These are phyloP conservation scores for Pythium monospermum DNA, from an alignment of 352 stramenopile genomes.

Conservation along the genomic window DNA sequence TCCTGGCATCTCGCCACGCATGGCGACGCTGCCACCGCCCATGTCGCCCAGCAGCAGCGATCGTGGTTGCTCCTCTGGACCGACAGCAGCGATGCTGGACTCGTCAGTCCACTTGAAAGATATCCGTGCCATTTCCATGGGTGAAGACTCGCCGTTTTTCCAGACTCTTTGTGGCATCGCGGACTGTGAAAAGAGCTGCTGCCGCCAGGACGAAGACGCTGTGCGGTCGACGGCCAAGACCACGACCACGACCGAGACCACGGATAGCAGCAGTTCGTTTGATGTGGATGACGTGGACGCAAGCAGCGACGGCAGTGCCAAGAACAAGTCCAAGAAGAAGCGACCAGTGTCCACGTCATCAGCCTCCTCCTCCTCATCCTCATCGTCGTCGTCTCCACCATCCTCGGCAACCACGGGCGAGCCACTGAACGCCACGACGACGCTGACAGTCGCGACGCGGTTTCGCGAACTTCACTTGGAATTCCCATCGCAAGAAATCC, in stretches of 20 bases:
- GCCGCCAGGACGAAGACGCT: background rate
- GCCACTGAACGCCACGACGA: conserved; percentile 45
- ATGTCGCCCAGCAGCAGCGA: conserved; percentile 8
- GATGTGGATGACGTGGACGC: conserved; percentile 2
- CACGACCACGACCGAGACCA: conserved; percentile 7
- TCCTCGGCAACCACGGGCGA: no score
- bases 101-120: conserved; percentile 57
- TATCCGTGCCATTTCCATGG: conserved; percentile 40
- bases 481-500: conserved; percentile 56
- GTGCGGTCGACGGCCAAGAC: background rate
- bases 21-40: conserved; percentile 6
- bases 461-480: conserved; percentile 68
- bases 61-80: background rate
- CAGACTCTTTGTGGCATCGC: conserved; percentile 25
- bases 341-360: background rate
- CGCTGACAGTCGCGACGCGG: conserved; percentile 55
- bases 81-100: conserved; percentile 28
- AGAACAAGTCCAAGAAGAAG: conserved; percentile 24
- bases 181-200: background rate
- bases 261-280: conserved; percentile 6
- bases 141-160: conserved; percentile 55
- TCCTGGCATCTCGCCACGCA: conserved; percentile 5
- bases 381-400: background rate
- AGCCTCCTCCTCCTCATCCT: background rate
- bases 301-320: no score